Evolutionary conservation across 2,329 filamentous ascomycete species (phyloP).

Genomic region (Epicoccum sorghinum): DNA sequence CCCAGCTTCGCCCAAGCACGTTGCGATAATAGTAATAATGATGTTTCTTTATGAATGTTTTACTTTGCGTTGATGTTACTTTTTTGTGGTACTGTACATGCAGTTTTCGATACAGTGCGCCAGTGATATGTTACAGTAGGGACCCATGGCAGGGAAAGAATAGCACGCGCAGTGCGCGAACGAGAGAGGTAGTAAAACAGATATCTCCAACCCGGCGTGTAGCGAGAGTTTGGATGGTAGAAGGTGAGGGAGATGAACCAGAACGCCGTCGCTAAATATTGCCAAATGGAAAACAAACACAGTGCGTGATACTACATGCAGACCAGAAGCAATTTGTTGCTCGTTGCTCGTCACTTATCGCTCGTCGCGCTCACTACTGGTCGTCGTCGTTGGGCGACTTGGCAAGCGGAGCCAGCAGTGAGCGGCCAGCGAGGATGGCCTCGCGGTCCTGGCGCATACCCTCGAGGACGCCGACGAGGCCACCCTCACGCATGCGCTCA

Average conservation of each 20-base stretch:
- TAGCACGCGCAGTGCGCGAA: neutral
- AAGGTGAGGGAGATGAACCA: slow-evolving; percentile 23
- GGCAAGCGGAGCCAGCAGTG: slow-evolving; percentile 21
- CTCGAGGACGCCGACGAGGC: slow-evolving; percentile 71
- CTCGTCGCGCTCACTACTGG: slow-evolving; percentile 3
- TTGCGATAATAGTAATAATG: neutral
- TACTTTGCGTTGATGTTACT: neutral
- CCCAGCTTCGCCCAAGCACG: slow-evolving; percentile 1
- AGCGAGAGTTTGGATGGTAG: slow-evolving; percentile 9
- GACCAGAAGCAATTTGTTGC: too few species aligned
- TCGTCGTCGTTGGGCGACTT: slow-evolving; percentile 21
- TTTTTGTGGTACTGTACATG: slow-evolving; percentile 3
- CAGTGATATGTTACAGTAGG: slow-evolving; percentile 2
- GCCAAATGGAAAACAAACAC: slow-evolving; percentile 18
- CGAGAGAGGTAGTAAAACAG: slow-evolving; percentile 27
- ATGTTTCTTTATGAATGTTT: neutral
- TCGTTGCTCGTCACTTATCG: too few species aligned
- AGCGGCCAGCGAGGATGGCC: slow-evolving; percentile 37
- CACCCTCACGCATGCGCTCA: slow-evolving; percentile 70
- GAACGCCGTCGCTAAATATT: slow-evolving; percentile 41
- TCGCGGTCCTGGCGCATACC: slow-evolving; percentile 70
- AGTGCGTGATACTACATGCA: slow-evolving; percentile 7
- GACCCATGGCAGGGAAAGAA: neutral
- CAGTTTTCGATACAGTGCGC: neutral
- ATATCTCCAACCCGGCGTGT: slow-evolving; percentile 11